These are phyloP conservation scores for Fusarium veterinarium DNA, from an alignment of 2,329 filamentous ascomycete genomes.

Conservation along the genomic window DNA sequence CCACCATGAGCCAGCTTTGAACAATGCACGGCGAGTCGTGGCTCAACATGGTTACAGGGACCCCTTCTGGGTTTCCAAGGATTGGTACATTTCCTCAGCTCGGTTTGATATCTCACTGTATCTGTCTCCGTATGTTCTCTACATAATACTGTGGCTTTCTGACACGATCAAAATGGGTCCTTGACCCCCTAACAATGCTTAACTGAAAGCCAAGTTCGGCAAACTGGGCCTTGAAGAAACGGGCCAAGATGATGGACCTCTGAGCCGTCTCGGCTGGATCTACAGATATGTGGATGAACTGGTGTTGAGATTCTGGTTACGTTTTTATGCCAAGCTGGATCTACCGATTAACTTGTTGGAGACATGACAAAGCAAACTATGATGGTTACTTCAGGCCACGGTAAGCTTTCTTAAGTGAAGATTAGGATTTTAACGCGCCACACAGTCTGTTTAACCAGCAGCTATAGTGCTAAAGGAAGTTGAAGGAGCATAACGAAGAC, in stretches of 20 bases:
- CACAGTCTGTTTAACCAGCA: not conserved
- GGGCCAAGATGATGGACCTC: not conserved
- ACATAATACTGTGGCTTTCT: conserved; percentile 6
- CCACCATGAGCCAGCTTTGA: not conserved
- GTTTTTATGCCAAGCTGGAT: conserved; percentile 26
- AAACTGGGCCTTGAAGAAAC: conserved; percentile 18
- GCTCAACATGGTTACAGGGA: not conserved
- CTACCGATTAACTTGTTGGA: conserved; percentile 19
- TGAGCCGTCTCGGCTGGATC: conserved; percentile 11
- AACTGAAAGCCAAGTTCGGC: conserved; percentile 32
- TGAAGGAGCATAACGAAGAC: not conserved
- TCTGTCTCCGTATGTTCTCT: not conserved
- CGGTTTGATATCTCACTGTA: not conserved
- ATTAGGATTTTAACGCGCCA: not conserved
- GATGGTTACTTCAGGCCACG: not conserved
- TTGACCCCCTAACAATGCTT: conserved; percentile 19
- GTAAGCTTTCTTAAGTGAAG: not conserved
- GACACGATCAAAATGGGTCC: conserved; percentile 11
- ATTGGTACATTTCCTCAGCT: conserved; percentile 16
- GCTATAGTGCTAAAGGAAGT: not conserved
- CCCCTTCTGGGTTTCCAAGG: conserved; percentile 16
- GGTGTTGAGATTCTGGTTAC: conserved; percentile 9
- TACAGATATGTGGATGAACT: conserved; percentile 22
- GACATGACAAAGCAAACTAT: not conserved
- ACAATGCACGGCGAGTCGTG: conserved; percentile 6